These are phyloP conservation scores for Trichoderma sp. DNA, from an alignment of 2,329 filamentous ascomycete species.

Conservation along the genomic window DNA sequence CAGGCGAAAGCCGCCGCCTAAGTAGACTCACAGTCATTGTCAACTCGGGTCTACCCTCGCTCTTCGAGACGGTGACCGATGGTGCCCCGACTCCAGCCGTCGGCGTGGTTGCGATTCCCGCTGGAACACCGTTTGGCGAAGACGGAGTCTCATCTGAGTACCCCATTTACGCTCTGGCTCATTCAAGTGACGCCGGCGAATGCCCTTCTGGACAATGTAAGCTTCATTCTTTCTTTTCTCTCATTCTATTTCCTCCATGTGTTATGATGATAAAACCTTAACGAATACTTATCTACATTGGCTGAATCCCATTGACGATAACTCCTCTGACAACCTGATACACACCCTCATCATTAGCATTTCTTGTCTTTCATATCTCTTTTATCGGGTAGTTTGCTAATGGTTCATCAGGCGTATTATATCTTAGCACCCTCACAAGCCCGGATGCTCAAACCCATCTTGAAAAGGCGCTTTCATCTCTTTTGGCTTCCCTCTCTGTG, in stretches of 20 bases:
- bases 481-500: constrained; percentile 37
- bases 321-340: constrained; percentile 88
- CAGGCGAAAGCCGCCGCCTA: constrained; percentile 36
- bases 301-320: constrained; percentile 90
- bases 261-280: constrained; percentile 75
- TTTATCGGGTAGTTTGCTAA: background rate
- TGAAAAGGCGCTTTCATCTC: constrained; percentile 39
- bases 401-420: constrained; percentile 35
- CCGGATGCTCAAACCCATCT: constrained; percentile 37
- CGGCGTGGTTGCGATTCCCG: constrained; percentile 65
- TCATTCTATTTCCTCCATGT: constrained; percentile 32
- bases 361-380: background rate
- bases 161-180: constrained; percentile 62
- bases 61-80: constrained; percentile 72
- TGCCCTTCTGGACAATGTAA: constrained; percentile 88
- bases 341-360: constrained; percentile 31
- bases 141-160: constrained; percentile 36
- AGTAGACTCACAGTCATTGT: constrained; percentile 67
- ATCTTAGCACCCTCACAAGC: constrained; percentile 38
- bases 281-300: constrained; percentile 99
- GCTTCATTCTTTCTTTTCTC: constrained; percentile 41
- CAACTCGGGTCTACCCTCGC: constrained; percentile 57
- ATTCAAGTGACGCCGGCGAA: constrained; percentile 90
- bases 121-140: constrained; percentile 41
- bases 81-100: constrained; percentile 73